These are phyloP conservation scores for Jamesozyma jinghongensis DNA, from an alignment of 805 yeast genomes.

Conservation along the genomic window DNA sequence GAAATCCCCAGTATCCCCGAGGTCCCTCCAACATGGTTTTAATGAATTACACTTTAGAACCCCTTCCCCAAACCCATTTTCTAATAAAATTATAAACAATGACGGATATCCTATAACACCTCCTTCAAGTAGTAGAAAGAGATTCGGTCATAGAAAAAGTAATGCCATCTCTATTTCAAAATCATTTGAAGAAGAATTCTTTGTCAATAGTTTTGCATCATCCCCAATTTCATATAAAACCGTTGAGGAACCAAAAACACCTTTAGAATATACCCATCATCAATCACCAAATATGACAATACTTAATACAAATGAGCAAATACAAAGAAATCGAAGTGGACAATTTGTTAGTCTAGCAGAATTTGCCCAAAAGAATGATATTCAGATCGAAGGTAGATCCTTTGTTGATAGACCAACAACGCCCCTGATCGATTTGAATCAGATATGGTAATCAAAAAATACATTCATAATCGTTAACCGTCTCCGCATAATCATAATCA, in stretches of 20 bases:
- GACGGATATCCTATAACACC: background rate
- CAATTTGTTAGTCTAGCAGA: slow-evolving; percentile 14
- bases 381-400: slow-evolving; percentile 12
- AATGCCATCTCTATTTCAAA: slow-evolving; percentile 7
- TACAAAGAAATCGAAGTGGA: slow-evolving; percentile 21
- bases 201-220: no score
- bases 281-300: slow-evolving; percentile 12
- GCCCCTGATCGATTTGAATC: slow-evolving; percentile 16
- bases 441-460: background rate
- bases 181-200: background rate
- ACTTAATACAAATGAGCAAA: slow-evolving; percentile 22
- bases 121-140: background rate
- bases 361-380: slow-evolving; percentile 14
- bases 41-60: no score
- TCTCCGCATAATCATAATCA: no score
- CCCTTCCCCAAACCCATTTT: background rate
- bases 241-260: background rate
- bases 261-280: slow-evolving; percentile 6
- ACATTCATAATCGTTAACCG: no score
- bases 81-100: background rate
- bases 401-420: slow-evolving; percentile 21
- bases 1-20: no score
- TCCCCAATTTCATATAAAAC: background rate
- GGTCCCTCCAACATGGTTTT: no score
- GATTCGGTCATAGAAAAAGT: slow-evolving; percentile 7